These are phyloP conservation scores for Iris pallida DNA, from an alignment of 116 monocot species.

Conservation along the genomic window DNA sequence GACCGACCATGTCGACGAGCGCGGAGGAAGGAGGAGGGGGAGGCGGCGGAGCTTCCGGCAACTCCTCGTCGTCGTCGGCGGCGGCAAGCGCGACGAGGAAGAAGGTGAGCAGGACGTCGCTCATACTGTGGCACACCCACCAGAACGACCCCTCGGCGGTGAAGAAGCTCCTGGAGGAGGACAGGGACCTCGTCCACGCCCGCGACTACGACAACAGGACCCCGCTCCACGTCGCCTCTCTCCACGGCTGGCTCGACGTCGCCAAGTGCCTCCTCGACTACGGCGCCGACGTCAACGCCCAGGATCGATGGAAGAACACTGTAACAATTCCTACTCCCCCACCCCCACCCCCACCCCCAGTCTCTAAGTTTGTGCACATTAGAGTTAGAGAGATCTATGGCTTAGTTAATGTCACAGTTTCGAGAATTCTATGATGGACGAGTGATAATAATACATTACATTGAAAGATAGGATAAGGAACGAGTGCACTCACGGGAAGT, in stretches of 20 bases:
- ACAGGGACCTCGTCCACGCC: constrained; percentile 67
- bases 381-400: too few species aligned
- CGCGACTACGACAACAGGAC: constrained; percentile 93
- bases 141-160: constrained; percentile 81
- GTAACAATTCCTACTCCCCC: constrained; percentile 18
- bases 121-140: constrained; percentile 94
- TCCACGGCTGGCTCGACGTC: constrained; percentile 91
- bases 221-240: constrained; percentile 90
- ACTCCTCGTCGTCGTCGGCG: constrained; percentile 11
- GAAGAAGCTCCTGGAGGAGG: constrained; percentile 83
- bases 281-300: constrained; percentile 89
- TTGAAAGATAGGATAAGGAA: too few species aligned
- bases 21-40: constrained; percentile 7
- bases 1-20: background rate
- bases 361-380: too few species aligned
- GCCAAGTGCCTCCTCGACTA: constrained; percentile 69
- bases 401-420: too few species aligned
- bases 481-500: too few species aligned
- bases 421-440: too few species aligned
- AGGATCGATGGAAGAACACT: constrained; percentile 98
- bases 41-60: constrained; percentile 28
- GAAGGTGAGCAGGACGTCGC: constrained; percentile 81
- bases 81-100: constrained; percentile 1
- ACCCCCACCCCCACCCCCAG: too few species aligned
- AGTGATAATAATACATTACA: too few species aligned